phyloP scores from a whole-genome alignment of 1,284 basidiomycete genomes.

The Trichosporon sp. region DNA sequence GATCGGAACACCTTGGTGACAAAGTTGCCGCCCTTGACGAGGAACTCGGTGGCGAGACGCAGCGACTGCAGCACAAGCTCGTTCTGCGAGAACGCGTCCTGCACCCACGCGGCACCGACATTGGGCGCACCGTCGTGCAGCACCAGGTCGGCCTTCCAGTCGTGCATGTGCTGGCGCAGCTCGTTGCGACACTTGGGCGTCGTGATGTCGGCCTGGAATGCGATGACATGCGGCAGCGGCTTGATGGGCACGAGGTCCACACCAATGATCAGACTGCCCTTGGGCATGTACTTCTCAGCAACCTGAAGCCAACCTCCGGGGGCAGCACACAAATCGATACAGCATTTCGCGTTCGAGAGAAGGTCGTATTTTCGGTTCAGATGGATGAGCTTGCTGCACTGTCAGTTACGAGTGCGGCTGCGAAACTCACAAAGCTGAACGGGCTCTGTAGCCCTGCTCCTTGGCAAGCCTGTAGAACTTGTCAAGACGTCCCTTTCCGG shows the following conservation, averaged over 20 bases:
- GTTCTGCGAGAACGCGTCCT: constrained; percentile 96
- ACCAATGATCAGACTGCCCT: constrained; percentile 92
- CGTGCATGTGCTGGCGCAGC: constrained; percentile 84
- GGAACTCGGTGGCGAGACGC: constrained; percentile 94
- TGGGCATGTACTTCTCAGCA: constrained; percentile 96
- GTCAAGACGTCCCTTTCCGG: constrained; percentile 81
- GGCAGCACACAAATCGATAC: constrained; percentile 97
- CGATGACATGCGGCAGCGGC: constrained; percentile 87
- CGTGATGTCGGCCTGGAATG: constrained; percentile 94
- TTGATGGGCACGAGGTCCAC: constrained; percentile 96
- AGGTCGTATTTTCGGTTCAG: constrained; percentile 97
- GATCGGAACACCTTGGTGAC: constrained; percentile 99
- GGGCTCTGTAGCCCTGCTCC: constrained; percentile 98
- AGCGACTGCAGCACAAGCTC: constrained; percentile 95
- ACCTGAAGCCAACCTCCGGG: constrained; percentile 99
- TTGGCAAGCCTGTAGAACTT: constrained; percentile 78
- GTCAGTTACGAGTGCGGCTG: not conserved
- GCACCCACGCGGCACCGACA: constrained; percentile 98
- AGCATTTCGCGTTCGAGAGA: constrained; percentile 84
- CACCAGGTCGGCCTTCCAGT: constrained; percentile 99
- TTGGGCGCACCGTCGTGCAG: constrained; percentile 99
- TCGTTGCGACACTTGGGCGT: constrained; percentile 84
- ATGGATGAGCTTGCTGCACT: constrained; percentile 81
- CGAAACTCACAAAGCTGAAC: constrained; percentile 75
- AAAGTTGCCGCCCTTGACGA: constrained; percentile 89